Evolutionary conservation across 179 eudicot genomes (phyloP), one percentile per base, ranked within the genome.

Genomic region (Heliamphora pulchella): DNA sequence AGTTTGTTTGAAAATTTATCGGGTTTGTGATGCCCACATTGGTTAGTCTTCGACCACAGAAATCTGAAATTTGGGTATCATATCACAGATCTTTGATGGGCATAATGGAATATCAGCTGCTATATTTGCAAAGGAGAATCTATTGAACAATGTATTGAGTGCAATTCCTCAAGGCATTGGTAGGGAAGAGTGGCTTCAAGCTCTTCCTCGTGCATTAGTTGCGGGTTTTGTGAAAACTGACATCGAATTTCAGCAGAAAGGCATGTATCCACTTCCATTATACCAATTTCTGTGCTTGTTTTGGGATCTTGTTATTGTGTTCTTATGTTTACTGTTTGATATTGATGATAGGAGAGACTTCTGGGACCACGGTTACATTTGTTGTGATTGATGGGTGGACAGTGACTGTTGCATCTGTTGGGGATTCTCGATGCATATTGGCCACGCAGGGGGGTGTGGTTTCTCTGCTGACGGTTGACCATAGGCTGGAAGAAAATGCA

Each of bases 101-200:
- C 97, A 92, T 82, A 92, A 92, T 82, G 97, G 97, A 64, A 88
- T 93, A 77, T 91, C 96, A 15, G 97, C 96, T 81, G 97, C 97
- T 74, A 87, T 93, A 78, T 93, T 80, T 81, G 80, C 89, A 0
- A 93, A 89, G 88, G 97, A 91, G 82, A 86, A 88, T 77, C 83
- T 93, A 85, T 81, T 93, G 87, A 88, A 75, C 74, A 91, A 93
- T 80, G 90, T 93, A 18, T 73, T 91, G 76, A 89, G 92, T 86
- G 96, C 93, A 0, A 84, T 93, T 44, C 96, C 96, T 7, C 88
- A 91, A 84, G 90, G 88, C 79, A 85, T 89, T 81, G 82, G 84
- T 81, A 84, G 90, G 83, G 96, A 91, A 81, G 92, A 88, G 86
- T 93, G 96, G 96, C 96, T 93, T 82, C 97, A 89, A 82, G 89